Base-by-base conservation (phyloP, 2,329 filamentous ascomycete species). In the Leptographium flavum region DNA sequence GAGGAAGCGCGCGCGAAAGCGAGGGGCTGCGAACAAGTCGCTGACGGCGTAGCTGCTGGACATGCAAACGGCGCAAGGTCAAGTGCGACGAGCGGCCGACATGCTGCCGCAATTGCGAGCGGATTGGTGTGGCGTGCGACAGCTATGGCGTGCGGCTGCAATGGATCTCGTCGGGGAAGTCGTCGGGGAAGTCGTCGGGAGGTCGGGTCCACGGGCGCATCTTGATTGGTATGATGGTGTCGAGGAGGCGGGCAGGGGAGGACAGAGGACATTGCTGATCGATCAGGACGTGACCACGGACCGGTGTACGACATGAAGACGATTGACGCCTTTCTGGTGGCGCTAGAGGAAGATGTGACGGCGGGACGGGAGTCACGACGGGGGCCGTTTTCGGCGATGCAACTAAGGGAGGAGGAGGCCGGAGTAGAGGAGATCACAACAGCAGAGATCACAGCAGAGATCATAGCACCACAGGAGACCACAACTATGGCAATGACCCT, bases 41-140 rank as follows among this genome's bases (percentile, higher is more conserved):
- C 13, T 37, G n/a, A n/a, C 10, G 14, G 2, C 31, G 3, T 14
- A 44, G 42, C 7, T 49, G 47, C 37, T 47, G 43, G 47, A 49
- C 47, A 1, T 49, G 47, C 40, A 47, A 43, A n/a, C 27, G 23
- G 6, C 45, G 45, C 36, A 49, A 52, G 42, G 50, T 52, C 25
- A 52, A 52, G 32, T 50, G 50, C 32, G 50, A 52, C 43, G 50
- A 50, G 31, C 25, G 50, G 25, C 36, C 45, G 4, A 32, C 42
- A 10, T 33, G 41, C 2, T 52, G 49, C 42, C 23, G 37, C 6
- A 49, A 49, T 28, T 52, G 50, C 33, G 47, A 49, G 25, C 30
- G 45, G 13, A 19, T 43, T 15, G 40, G 32, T n/a, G 42, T 49
- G 3, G 4, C 33, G 2, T 49, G 47, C 22, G 45, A 36, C 25